A percentile compares a stretch with the other conserved stretches of the same genome.
Conservation (phyloP, 208 protist species). For the Trypanosomatidae sp. region DNA sequence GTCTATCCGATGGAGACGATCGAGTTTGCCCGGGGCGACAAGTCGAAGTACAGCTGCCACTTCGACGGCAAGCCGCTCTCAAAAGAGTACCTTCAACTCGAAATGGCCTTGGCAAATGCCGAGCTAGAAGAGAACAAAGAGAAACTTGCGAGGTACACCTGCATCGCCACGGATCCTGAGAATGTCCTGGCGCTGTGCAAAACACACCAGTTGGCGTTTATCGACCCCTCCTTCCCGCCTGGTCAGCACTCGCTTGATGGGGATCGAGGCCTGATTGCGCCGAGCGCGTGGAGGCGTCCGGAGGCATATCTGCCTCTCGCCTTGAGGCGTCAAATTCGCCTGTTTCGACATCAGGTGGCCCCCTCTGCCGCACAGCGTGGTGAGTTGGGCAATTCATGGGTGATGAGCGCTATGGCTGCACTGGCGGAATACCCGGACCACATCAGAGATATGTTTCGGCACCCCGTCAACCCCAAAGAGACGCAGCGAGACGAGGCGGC, state of each 20-base stretch:
- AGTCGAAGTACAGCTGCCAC: constrained; percentile 60
- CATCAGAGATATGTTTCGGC: constrained; percentile 64
- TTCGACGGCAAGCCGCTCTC: constrained; percentile 52
- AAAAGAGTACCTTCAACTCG: constrained; percentile 54
- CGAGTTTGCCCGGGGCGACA: constrained; percentile 62
- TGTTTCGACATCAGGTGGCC: constrained; percentile 72
- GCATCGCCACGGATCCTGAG: constrained; percentile 42
- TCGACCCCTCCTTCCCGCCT: constrained; percentile 74
- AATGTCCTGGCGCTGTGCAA: constrained; percentile 52
- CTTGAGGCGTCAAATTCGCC: constrained; percentile 51
- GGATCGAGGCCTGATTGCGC: constrained; percentile 47
- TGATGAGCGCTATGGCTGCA: constrained; percentile 59
- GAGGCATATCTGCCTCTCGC: constrained; percentile 66
- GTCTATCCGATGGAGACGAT: constrained; percentile 80
- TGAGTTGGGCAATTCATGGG: constrained; percentile 81
- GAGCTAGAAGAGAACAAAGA: constrained; percentile 49
- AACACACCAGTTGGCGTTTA: constrained; percentile 48
- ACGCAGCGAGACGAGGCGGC: constrained; percentile 50
- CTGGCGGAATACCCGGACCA: constrained; percentile 68
- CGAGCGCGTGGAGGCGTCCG: constrained; percentile 67
- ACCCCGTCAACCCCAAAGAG: constrained; percentile 52
- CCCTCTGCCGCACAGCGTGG: constrained; percentile 73
- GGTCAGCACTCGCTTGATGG: constrained; percentile 70
- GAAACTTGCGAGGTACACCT: constrained; percentile 27
- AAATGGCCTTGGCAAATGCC: constrained; percentile 45